phyloP scores from a whole-genome alignment of 495 filamentous ascomycete genomes.

The Glarea lozoyensis region DNA sequence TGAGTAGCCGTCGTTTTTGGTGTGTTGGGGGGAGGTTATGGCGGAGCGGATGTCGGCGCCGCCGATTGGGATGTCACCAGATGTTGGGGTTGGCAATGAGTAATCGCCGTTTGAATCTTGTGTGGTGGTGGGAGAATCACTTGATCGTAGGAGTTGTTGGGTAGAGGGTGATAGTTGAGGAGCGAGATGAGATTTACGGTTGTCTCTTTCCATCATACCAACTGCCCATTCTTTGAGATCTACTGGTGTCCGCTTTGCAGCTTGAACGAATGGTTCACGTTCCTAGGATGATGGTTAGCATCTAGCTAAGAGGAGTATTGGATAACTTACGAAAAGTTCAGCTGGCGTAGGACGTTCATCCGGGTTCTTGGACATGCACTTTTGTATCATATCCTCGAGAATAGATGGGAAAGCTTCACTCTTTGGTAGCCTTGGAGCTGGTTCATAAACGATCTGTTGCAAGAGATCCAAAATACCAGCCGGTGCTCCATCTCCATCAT shows the following conservation, averaged over 20 bases:
- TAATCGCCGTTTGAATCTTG: conserved; percentile 23
- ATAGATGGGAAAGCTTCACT: conserved; percentile 94
- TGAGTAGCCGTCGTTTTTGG: conserved; percentile 12
- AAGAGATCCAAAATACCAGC: conserved; percentile 93
- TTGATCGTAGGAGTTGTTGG: conserved; percentile 45
- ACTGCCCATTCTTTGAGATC: conserved; percentile 86
- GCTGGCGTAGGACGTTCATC: conserved; percentile 84
- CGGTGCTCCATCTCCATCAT: conserved; percentile 61
- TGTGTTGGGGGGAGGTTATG: conserved; percentile 20
- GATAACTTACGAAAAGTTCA: conserved; percentile 58
- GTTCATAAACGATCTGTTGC: conserved; percentile 96
- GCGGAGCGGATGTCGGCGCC: conserved; percentile 33
- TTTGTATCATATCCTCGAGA: conserved; percentile 91
- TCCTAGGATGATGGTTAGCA: conserved; percentile 45
- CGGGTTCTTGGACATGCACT: conserved; percentile 83
- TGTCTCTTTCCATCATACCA: conserved; percentile 80
- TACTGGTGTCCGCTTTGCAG: conserved; percentile 88
- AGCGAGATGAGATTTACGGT: conserved; percentile 83
- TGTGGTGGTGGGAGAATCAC: conserved; percentile 35
- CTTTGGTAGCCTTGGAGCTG: conserved; percentile 85
- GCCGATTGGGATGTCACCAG: conserved; percentile 58
- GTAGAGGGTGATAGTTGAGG: conserved; percentile 54
- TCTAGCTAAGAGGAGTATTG: not conserved
- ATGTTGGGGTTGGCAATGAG: conserved; percentile 45
- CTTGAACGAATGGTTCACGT: conserved; percentile 84